Conservation (phyloP, 1,139 yeast genomes). For the Geotrichum candidum region DNA sequence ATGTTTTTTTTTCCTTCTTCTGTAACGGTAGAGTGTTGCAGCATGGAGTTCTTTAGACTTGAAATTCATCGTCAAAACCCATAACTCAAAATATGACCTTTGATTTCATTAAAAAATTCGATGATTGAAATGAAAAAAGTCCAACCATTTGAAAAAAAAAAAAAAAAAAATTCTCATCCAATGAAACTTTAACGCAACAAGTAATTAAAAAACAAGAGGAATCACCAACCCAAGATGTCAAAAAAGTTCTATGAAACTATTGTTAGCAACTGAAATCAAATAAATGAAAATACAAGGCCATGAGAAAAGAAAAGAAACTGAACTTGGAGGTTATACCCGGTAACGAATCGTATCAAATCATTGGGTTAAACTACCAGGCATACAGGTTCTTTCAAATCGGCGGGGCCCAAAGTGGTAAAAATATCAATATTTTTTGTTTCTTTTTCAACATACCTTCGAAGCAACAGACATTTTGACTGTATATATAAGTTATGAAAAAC, state of each 20-base stretch:
- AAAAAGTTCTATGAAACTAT: constrained; percentile 27
- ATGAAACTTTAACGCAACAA: neutral
- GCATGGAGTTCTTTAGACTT: neutral
- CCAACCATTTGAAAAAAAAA: neutral
- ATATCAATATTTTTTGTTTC: no score
- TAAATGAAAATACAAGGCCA: neutral
- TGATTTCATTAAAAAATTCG: neutral
- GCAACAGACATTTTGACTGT: constrained; percentile 28
- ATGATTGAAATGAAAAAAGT: neutral
- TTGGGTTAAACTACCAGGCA: no score
- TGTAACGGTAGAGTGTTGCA: neutral
- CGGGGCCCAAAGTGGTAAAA: neutral
- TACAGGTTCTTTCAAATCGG: no score
- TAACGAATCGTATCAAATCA: neutral
- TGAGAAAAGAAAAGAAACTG: neutral
- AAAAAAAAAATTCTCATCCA: neutral
- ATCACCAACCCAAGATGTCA: constrained; percentile 26
- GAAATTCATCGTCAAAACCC: neutral
- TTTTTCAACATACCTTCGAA: constrained; percentile 25
- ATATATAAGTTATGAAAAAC: constrained; percentile 2
- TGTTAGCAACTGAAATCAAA: neutral
- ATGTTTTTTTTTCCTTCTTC: neutral
- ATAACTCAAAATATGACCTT: neutral
- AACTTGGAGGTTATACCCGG: neutral
- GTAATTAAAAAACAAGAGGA: neutral